Base-by-base conservation (phyloP, 2,329 filamentous ascomycete species). In the Graphilbum ipis-grandicollis region DNA sequence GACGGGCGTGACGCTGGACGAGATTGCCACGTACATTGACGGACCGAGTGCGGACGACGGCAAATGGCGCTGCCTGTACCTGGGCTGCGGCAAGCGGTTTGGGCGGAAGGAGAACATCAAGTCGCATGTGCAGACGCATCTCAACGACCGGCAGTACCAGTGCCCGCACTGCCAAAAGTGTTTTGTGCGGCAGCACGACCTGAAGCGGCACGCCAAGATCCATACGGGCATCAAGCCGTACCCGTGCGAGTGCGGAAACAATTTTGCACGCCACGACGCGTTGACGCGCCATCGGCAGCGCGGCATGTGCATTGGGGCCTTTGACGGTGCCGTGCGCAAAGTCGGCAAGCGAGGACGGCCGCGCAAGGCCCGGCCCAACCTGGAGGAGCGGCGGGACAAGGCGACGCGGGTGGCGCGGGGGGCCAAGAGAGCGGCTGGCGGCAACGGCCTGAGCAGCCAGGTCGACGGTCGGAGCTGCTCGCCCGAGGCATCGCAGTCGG, bases 91-190 rank as follows among this genome's bases (percentile, higher is more conserved):
- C 47, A 93, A 93, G 56, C 73, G 76, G 37, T 96, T 98, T 52
- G 88, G 86, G n/a, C 75, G 90, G 47, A 93, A 94, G 56, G 90
- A 98, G 56, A 96, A 98, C 59, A 94, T 96, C 63, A 93, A 93
- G 55, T 93, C 86, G 1, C 90, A 98, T 55, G 83, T 98, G 13
- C 90, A 98, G 58, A 98, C 90, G 4, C 90, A 98, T 57, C 76
- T 98, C 44, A 90, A 92, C 49, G 90, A 98, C 55, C 73, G 90
- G 34, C 90, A 94, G 54, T 98, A 84, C 60, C 79, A 83, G 56
- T 98, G 90, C 58, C 85, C 88, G 33, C 78, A 81, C 38, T 98
- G 90, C 62, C 69, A 79, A 36, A 96, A 96, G 60, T 88, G 85
- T 59, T 98, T 98, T 54, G 90, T 96, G 31, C 79, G 90, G 28